Base-by-base conservation (phyloP, 176 grass and related monocot genomes). In the Poa annua region DNA sequence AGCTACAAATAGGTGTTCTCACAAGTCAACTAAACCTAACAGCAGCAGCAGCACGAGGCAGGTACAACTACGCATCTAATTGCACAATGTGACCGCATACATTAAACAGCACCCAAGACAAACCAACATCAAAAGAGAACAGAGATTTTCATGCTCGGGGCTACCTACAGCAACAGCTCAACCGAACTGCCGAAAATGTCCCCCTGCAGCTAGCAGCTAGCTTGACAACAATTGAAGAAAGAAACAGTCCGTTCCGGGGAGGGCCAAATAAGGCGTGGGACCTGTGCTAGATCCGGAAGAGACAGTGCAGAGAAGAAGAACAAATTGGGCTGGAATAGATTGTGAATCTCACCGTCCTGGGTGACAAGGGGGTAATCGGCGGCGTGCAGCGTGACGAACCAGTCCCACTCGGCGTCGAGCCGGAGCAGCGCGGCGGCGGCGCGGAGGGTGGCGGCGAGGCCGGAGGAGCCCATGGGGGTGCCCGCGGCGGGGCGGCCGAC, bases 301-400 rank as follows among this genome's bases (percentile, higher is more conserved):
- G 32, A 4, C 32, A 8, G 52, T 11, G 38, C 20, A 21, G 25
- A 14, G 12, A 76, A 36, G 2, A 4, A 19, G 69, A 70, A 56
- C 71, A 71, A 52, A 84, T 84, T 32, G 47, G 3, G 69, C 10
- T 35, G 45, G 21, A 38, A 45, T 20, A 72, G 35, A 51, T 49
- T 73, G 11, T 13, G 67, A 81, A 95, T 84, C 89, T 79, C 83
- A 98, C 96, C 96, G 26, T 98, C 96, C 76, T 95, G 96, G 20
- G 96, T 93, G 70, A 98, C 65, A 22, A 98, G 92, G 3, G 96
- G 96, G 54, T 98, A 98, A 44, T 98, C 96, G 10, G 86, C 90
- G 47, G 96, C 92, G 75, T 74, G 88, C 44, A 98, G 85, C 77
- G 90, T 93, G 81, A 98, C 65, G 81, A 98, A 95, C 96, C 96